Evolutionary conservation across 176 grass and related monocot species (phyloP).

Genomic region (Panicum miliaceum): DNA sequence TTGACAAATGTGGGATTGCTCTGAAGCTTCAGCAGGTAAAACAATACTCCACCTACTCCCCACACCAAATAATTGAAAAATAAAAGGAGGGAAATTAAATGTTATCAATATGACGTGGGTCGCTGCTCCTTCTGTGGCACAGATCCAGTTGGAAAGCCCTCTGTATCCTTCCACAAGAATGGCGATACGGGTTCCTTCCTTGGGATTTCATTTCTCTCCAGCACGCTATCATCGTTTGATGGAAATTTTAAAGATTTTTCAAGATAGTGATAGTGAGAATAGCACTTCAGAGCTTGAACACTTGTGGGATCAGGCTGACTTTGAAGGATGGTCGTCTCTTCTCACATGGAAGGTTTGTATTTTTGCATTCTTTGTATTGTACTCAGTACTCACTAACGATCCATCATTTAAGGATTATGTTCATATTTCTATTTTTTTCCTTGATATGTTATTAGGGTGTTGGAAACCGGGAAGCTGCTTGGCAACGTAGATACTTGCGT

Average conservation of each 20-base stretch:
- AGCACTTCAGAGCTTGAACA: slow-evolving; percentile 54
- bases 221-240: slow-evolving; percentile 95
- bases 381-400: background rate
- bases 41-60: background rate
- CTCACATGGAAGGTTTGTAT: slow-evolving; percentile 93
- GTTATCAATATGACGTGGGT: slow-evolving; percentile 24
- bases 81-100: background rate
- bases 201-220: slow-evolving; percentile 96
- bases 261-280: slow-evolving; percentile 60
- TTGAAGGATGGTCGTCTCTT: slow-evolving; percentile 91
- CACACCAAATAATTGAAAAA: slow-evolving; percentile 1
- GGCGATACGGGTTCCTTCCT: slow-evolving; percentile 85
- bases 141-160: slow-evolving; percentile 94
- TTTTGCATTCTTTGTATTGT: slow-evolving; percentile 52
- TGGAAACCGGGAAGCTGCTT: slow-evolving; percentile 87
- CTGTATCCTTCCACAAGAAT: slow-evolving; percentile 86
- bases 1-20: slow-evolving; percentile 93
- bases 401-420: background rate
- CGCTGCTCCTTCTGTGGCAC: slow-evolving; percentile 30
- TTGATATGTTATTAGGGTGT: slow-evolving; percentile 69
- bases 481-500: slow-evolving; percentile 82
- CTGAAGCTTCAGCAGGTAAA: slow-evolving; percentile 94
- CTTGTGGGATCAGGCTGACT: slow-evolving; percentile 90
- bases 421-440: background rate
- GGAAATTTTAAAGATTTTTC: slow-evolving; percentile 85